phyloP scores from a whole-genome alignment of 2,329 filamentous ascomycete species.

The Mycocentrospora acerina region DNA sequence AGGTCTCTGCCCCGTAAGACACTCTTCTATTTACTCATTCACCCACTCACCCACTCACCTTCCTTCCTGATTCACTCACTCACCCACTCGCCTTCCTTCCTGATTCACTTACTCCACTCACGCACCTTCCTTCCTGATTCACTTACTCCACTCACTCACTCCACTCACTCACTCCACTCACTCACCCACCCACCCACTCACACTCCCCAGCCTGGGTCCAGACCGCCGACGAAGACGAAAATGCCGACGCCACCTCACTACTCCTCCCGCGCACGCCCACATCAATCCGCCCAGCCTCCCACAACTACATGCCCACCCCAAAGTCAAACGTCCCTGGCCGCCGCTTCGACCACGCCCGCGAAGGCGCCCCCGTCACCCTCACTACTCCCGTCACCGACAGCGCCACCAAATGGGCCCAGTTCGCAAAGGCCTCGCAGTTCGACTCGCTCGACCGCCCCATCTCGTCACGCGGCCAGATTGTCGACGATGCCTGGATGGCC shows the following conservation, averaged over 20 bases:
- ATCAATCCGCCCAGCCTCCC: slow-evolving; percentile 35
- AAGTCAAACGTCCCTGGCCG: slow-evolving; percentile 42
- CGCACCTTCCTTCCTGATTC: no score
- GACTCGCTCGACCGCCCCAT: slow-evolving; percentile 26
- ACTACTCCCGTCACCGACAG: slow-evolving; percentile 35
- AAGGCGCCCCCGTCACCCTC: slow-evolving; percentile 41
- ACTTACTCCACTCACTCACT: not conserved
- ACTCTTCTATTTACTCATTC: not conserved
- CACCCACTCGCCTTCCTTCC: no score
- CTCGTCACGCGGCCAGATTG: slow-evolving; percentile 37
- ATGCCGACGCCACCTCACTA: slow-evolving; percentile 29
- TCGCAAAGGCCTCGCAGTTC: slow-evolving; percentile 35
- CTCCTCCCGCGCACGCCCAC: slow-evolving; percentile 41
- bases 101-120: no score
- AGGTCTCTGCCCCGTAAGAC: slow-evolving; percentile 38
- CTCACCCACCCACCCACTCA: no score
- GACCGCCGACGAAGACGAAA: slow-evolving; percentile 39
- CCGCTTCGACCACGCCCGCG: slow-evolving; percentile 42
- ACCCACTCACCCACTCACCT: no score
- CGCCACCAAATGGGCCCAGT: slow-evolving; percentile 43
- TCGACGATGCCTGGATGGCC: slow-evolving; percentile 50
- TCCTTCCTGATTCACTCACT: no score
- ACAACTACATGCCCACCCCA: slow-evolving; percentile 43
- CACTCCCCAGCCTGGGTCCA: slow-evolving; percentile 38
- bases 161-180: no score